Base-by-base conservation (phyloP, 1,139 yeast species). In the Protomyces pachydermus region DNA sequence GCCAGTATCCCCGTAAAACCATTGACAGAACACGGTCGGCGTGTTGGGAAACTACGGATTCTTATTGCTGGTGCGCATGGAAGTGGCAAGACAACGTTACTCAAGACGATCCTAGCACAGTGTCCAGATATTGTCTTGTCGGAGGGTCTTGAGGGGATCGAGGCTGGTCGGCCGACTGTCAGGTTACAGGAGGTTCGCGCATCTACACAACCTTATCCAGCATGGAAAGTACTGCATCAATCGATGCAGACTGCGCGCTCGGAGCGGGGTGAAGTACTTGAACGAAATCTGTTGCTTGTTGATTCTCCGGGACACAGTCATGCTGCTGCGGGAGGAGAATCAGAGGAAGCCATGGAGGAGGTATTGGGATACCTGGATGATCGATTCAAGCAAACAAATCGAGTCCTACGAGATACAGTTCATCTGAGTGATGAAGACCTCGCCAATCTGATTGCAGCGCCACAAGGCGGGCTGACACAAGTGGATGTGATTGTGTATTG, bases 121-220 rank as follows among this genome's bases (percentile, higher is more conserved):
- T 38, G 62, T 52, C 56, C 62, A 5, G 62, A 58, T 20, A 42
- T 58, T 16, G 62, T 58, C 12, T 50, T 51, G 18, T 58, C 8
- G 16, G 56, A 58, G 53, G 45, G 38, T 20, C 14, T 32, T 5
- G 10, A n/a, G 32, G 62, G 62, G 16, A 37, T 50, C 4, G 62
- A 58, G 34, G 56, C 62, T 16, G 56, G 56, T 10, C 42, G 62
- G 20, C 28, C 62, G 4, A 58, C 62, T 9, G 52, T 56, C 5
- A 56, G 38, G 38, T 39, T 58, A 39, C 28, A 37, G 9, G 62
- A 58, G 23, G 56, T 58, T 35, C 38, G 35, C 8, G 62, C 62
- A 12, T 58, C 62, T n/a, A 35, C 56, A 2, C 62, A 58, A 34
- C 62, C 62, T 3, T 58, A 52, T 34, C 62, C 62, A 10, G 32